phyloP scores from a whole-genome alignment of 768 basidiomycete genomes.

The Podaxis sp. region DNA sequence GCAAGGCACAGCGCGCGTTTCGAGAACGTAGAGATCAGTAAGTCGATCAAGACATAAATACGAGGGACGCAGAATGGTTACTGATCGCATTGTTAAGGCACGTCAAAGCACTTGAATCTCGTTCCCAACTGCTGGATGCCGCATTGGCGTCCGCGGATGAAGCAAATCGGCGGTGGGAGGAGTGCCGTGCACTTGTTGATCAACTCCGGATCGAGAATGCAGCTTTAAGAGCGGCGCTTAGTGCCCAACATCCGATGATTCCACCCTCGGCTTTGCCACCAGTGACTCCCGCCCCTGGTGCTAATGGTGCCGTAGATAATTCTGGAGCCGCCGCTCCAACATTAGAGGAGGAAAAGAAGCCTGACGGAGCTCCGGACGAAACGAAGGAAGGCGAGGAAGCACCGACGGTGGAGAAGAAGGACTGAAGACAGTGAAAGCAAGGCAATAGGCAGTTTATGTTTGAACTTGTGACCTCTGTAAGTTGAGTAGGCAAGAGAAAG shows the following conservation, averaged over 20 bases:
- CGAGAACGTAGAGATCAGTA: conserved; percentile 87
- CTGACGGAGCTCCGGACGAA: conserved; percentile 22
- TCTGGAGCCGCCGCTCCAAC: not conserved
- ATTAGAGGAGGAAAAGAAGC: conserved; percentile 23
- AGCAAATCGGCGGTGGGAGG: conserved; percentile 86
- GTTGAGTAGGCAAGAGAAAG: not conserved
- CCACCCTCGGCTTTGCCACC: conserved; percentile 17
- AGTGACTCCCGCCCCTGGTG: conserved; percentile 5
- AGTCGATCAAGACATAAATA: conserved; percentile 25
- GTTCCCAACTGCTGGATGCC: conserved; percentile 80
- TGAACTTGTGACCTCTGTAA: not conserved
- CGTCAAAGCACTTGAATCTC: conserved; percentile 82
- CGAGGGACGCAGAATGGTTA: not conserved
- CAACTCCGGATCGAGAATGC: conserved; percentile 83
- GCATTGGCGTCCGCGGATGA: conserved; percentile 85
- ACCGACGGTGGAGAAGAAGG: conserved; percentile 17
- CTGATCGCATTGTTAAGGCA: conserved; percentile 43
- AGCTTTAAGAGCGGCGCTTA: conserved; percentile 67
- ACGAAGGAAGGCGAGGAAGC: conserved; percentile 23
- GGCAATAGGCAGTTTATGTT: not conserved
- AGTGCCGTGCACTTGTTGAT: conserved; percentile 86
- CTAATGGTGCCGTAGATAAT: not conserved
- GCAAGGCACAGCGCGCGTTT: conserved; percentile 91
- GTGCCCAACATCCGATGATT: conserved; percentile 39
- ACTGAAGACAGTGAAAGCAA: not conserved